These are phyloP conservation scores for Microbotryomycetes sp. DNA, from an alignment of 1,284 basidiomycete genomes.

Conservation along the genomic window DNA sequence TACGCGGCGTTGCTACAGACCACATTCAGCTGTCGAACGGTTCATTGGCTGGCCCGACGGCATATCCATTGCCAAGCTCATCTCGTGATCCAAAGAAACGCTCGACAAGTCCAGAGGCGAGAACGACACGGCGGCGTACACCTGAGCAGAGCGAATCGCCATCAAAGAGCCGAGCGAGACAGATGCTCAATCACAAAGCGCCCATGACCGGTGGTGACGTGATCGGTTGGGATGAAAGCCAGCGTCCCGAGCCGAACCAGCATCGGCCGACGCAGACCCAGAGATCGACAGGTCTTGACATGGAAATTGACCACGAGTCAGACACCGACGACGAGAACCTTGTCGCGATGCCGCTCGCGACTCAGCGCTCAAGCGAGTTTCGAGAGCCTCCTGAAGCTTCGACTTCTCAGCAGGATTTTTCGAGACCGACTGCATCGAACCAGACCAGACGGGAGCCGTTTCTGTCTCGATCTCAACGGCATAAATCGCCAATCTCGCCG, in stretches of 20 bases:
- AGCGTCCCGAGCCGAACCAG: neutral
- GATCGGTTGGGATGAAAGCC: neutral
- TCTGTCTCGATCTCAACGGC: too few relatives aligned
- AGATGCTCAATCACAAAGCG: neutral
- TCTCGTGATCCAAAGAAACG: neutral
- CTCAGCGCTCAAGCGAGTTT: too few relatives aligned
- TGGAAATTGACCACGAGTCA: too few relatives aligned
- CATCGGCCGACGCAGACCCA: neutral
- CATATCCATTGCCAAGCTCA: too few relatives aligned
- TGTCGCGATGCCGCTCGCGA: too few relatives aligned
- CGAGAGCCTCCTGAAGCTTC: too few relatives aligned
- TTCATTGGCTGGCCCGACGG: neutral
- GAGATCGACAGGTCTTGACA: too few relatives aligned
- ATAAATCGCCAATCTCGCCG: too few relatives aligned
- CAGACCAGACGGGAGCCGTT: too few relatives aligned
- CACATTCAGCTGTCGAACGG: neutral
- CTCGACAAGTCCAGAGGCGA: neutral
- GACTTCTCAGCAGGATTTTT: too few relatives aligned
- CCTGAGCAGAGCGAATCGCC: neutral
- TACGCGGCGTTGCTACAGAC: neutral
- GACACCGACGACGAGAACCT: too few relatives aligned
- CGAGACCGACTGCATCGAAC: too few relatives aligned
- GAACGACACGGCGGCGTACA: neutral
- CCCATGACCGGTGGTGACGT: neutral
- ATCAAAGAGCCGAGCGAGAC: neutral